Conservation (phyloP, 78 protist species). For the Dictyostelium brefeldianum region DNA sequence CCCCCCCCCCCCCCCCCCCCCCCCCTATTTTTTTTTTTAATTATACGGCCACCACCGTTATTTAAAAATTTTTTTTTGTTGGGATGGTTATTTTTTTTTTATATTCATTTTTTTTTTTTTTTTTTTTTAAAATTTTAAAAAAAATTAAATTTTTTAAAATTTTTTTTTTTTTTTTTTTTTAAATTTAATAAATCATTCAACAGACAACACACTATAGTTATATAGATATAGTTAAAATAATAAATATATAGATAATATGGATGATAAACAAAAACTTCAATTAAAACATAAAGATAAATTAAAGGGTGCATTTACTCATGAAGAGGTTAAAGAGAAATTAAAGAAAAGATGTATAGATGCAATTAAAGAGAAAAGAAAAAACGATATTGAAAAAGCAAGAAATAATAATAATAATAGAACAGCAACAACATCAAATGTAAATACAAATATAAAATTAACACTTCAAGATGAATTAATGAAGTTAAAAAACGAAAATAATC, state of each 20-base stretch:
- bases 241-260: not conserved
- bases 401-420: not conserved
- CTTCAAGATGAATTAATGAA: not conserved
- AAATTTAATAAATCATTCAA: not conserved
- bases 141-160: not conserved
- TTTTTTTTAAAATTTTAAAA: not conserved
- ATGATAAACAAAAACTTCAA: not conserved
- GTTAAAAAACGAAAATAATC: slow-evolving; percentile 3
- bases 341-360: slow-evolving; percentile 17
- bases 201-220: not conserved
- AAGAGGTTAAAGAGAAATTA: slow-evolving; percentile 14
- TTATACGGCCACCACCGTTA: no score
- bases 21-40: no score
- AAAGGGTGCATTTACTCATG: slow-evolving; percentile 7
- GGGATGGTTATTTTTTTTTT: not conserved
- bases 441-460: not conserved
- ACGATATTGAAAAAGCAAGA: not conserved
- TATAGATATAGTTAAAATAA: no score
- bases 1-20: no score
- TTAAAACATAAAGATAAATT: not conserved
- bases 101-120: not conserved
- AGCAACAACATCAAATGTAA: not conserved
- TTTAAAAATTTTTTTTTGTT: no score
- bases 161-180: not conserved
- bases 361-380: slow-evolving; percentile 25